Base-by-base conservation (phyloP, 129 eudicot genomes). In the sunflower (Helianthus annuus) region DNA sequence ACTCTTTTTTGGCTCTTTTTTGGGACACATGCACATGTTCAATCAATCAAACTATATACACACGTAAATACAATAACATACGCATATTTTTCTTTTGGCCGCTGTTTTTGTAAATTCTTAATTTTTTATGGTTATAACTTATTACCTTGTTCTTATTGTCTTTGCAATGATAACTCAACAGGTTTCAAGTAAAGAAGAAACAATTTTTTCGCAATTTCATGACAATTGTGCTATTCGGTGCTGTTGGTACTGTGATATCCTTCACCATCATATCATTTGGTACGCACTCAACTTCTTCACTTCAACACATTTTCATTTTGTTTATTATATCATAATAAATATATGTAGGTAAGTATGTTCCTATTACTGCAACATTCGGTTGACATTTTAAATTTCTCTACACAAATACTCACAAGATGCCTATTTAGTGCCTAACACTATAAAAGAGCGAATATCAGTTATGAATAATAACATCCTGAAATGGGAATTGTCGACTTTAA, bases 161-260 rank as follows among this genome's bases (percentile, higher is more conserved):
- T 42, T 42, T 38, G 53, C 65, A 63, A 69, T 55, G 32, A 40
- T 46, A 66, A 57, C 66, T 66, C 13, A 77, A 74, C 91, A 92
- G 96, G 87, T 92, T 92, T 82, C 96, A 84, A 85, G 96, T 92
- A 60, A 88, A 91, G 80, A 91, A 91, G 87, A 88, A 88, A 75
- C 93, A 86, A 51, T 91, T 91, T 76, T 92, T 92, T 36, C 96
- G 96, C 79, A 92, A 92, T 80, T 88, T 92, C 87, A 83, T 81
- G 82, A 89, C 97, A 51, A 92, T 92, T 67, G 89, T 81, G 71
- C 72, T 92, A 74, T 92, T 89, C 85, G 97, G 96, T 36, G 97
- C 96, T 32, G n/a, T 92, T 79, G 97, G 97, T 62, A 91, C 97
- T 39, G 42, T 73, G 72, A 92, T 92, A 76, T 92, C 97, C 40